Evolutionary conservation across 257 asterid species (phyloP).

Genomic region (Petunia secreta): DNA sequence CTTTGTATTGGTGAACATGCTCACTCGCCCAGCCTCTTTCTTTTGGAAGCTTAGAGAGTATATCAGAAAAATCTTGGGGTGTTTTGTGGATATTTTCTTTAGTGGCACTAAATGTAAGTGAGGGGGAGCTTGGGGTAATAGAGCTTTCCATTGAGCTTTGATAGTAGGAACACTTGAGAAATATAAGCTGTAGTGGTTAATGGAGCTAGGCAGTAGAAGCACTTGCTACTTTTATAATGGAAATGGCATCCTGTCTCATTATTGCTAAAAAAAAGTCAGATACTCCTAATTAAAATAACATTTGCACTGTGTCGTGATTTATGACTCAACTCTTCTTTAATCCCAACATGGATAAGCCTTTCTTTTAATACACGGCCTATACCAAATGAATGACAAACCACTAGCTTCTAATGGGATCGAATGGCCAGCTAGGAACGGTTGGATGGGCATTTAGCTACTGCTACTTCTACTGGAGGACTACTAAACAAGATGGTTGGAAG

Average conservation of each 20-base stretch:
- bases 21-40: conserved; percentile 38
- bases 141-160: not conserved
- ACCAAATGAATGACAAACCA: conserved; percentile 37
- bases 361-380: conserved; percentile 61
- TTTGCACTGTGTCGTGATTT: too few species aligned
- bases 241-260: too few species aligned
- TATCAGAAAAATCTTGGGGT: not conserved
- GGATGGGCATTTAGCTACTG: conserved; percentile 90
- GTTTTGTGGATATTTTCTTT: not conserved
- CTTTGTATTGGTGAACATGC: conserved; percentile 31
- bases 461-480: conserved; percentile 92
- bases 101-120: not conserved
- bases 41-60: conserved; percentile 33
- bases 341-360: too few species aligned
- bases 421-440: conserved; percentile 80
- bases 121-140: not conserved
- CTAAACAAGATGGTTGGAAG: conserved; percentile 94
- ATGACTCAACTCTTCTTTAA: too few species aligned
- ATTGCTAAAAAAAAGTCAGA: too few species aligned
- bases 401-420: conserved; percentile 53
- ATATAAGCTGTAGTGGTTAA: too few species aligned
- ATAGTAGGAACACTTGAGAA: too few species aligned
- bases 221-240: too few species aligned
- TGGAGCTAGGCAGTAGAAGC: too few species aligned
- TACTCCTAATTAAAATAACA: too few species aligned